phyloP scores from a whole-genome alignment of 139 green algal genomes.

The Bryopsis sp. region DNA sequence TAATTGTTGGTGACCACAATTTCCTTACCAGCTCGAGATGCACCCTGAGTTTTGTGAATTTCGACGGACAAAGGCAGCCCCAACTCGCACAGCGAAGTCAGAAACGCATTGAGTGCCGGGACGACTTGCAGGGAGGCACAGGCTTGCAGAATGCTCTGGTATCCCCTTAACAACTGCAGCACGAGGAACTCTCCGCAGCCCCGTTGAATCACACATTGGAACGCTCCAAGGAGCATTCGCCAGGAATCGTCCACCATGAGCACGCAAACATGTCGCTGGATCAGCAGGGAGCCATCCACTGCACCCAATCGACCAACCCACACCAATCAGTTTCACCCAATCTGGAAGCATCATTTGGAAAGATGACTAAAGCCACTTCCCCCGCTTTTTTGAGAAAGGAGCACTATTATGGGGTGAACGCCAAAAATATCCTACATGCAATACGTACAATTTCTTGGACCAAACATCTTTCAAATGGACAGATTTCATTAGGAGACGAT shows the following conservation, averaged over 20 bases:
- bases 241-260: slow-evolving; percentile 24
- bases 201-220: slow-evolving; percentile 14
- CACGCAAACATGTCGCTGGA: not conserved
- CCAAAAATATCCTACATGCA: no score
- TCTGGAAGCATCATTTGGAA: no score
- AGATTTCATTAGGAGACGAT: no score
- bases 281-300: not conserved
- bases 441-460: no score
- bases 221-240: slow-evolving; percentile 16
- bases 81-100: slow-evolving; percentile 41
- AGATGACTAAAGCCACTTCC: no score
- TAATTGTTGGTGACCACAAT: no score
- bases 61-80: slow-evolving; percentile 21
- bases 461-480: no score
- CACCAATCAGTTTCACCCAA: no score
- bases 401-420: no score
- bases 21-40: no score
- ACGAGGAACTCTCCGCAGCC: slow-evolving; percentile 15
- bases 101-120: slow-evolving; percentile 31
- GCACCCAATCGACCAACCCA: no score
- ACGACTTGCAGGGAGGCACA: slow-evolving; percentile 7
- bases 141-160: slow-evolving; percentile 23
- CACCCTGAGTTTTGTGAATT: not conserved
- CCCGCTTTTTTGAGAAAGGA: no score
- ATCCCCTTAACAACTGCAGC: slow-evolving; percentile 17